phyloP scores from a whole-genome alignment of 148 eudicot genomes.

The Rhododendron kiyosumense region DNA sequence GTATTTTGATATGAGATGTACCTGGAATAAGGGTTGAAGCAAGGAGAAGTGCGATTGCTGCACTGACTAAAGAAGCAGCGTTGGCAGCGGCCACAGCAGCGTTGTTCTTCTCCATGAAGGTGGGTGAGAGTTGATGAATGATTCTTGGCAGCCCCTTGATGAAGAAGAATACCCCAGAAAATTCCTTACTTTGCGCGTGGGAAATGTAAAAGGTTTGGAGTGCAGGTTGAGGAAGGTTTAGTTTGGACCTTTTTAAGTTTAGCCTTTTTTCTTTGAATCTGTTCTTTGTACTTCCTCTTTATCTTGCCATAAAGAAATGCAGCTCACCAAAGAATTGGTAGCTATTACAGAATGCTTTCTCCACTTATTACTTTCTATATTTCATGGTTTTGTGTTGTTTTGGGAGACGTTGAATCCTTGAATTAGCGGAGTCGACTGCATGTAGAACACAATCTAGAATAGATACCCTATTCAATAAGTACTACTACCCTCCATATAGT shows the following conservation, averaged over 20 bases:
- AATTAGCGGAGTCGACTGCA: neutral
- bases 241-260: neutral
- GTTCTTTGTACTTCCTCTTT: neutral
- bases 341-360: neutral
- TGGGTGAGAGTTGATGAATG: neutral
- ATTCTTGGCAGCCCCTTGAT: neutral
- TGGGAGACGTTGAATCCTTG: neutral
- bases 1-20: neutral
- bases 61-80: neutral
- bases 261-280: neutral
- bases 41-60: conserved; percentile 2
- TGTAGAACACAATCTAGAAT: neutral
- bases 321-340: neutral
- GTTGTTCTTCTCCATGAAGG: conserved; percentile 2
- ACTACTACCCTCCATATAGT: neutral
- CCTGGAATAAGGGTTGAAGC: conserved; percentile 14
- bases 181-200: conserved; percentile 32
- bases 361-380: neutral
- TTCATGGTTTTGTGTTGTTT: neutral
- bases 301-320: neutral
- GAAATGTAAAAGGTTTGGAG: conserved; percentile 1
- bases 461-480: neutral
- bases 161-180: conserved; percentile 14
- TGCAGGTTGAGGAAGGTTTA: conserved; percentile 2
- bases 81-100: neutral